These are phyloP conservation scores for Pyrenopolyporus hunteri DNA, from an alignment of 495 filamentous ascomycete genomes.

Conservation along the genomic window DNA sequence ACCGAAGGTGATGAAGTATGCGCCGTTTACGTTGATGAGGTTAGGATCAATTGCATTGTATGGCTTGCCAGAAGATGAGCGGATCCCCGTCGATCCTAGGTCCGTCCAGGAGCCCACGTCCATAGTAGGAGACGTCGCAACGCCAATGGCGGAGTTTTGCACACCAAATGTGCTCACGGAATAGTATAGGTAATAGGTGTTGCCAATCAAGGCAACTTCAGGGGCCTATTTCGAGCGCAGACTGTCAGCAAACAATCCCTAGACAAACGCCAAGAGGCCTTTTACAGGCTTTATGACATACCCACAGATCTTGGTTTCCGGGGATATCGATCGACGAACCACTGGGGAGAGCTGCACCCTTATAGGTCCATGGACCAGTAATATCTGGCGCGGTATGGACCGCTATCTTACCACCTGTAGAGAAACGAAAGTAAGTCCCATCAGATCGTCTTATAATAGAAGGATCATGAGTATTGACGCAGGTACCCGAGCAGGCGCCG, in stretches of 20 bases:
- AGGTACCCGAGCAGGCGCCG: slow-evolving; percentile 63
- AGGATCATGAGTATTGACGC: slow-evolving; percentile 69
- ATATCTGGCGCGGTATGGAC: slow-evolving; percentile 63
- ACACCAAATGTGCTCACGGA: slow-evolving; percentile 68
- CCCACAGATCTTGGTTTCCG: slow-evolving; percentile 66
- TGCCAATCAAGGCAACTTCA: slow-evolving; percentile 62
- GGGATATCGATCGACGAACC: slow-evolving; percentile 62
- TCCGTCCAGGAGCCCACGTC: slow-evolving; percentile 66
- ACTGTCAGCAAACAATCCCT: background rate
- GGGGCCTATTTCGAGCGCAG: slow-evolving; percentile 59
- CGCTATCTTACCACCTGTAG: slow-evolving; percentile 65
- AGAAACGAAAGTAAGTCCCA: slow-evolving; percentile 76
- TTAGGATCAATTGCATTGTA: slow-evolving; percentile 79
- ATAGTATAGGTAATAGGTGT: slow-evolving; percentile 75
- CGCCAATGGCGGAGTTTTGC: slow-evolving; percentile 67
- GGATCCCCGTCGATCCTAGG: slow-evolving; percentile 57
- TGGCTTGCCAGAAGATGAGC: slow-evolving; percentile 49
- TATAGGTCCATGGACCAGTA: slow-evolving; percentile 68
- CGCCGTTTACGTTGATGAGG: slow-evolving; percentile 54
- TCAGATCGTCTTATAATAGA: slow-evolving; percentile 67
- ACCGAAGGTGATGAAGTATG: slow-evolving; percentile 67
- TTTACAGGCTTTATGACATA: slow-evolving; percentile 36
- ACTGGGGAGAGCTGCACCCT: slow-evolving; percentile 61
- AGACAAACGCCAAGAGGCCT: background rate
- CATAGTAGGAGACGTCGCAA: slow-evolving; percentile 68